These are phyloP conservation scores for Fusarium sacchari DNA, from an alignment of 2,329 filamentous ascomycete species.

Conservation along the genomic window DNA sequence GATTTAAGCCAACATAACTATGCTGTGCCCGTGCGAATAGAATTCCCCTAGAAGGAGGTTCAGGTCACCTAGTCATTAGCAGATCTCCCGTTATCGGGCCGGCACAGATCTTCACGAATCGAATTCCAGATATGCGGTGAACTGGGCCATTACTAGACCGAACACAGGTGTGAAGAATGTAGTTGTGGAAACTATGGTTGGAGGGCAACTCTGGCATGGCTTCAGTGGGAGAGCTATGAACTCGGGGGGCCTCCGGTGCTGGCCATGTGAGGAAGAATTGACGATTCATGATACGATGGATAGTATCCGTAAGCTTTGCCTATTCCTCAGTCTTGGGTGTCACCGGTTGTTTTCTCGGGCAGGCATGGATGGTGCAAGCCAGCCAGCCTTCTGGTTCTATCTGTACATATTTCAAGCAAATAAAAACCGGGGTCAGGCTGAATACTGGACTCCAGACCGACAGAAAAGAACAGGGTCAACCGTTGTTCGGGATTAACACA, in stretches of 20 bases:
- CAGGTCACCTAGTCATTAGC: conserved; percentile 19
- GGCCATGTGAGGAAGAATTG: conserved; percentile 1
- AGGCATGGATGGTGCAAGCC: neutral
- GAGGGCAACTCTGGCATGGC: neutral
- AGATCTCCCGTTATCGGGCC: conserved; percentile 42
- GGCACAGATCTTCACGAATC: conserved; percentile 29
- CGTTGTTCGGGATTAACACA: conserved; percentile 17
- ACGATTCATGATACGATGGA: conserved; percentile 1
- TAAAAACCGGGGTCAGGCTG: conserved; percentile 5
- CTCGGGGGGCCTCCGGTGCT: conserved; percentile 11
- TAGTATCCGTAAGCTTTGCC: conserved; percentile 1
- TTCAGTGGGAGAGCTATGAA: neutral
- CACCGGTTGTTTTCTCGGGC: neutral
- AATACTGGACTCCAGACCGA: conserved; percentile 4
- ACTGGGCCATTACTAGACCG: conserved; percentile 21
- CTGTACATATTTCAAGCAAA: neutral
- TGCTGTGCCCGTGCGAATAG: conserved; percentile 15
- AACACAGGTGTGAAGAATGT: neutral
- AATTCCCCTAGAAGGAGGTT: conserved; percentile 22
- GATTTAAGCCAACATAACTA: conserved; percentile 19
- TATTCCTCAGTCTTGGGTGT: neutral
- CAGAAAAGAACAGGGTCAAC: conserved; percentile 6
- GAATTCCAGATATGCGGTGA: conserved; percentile 40
- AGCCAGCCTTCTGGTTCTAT: neutral
- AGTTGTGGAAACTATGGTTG: neutral